Percentiles rank a stretch among this genome's conserved stretches.
These are phyloP conservation scores for Piper betle DNA, from an alignment of 164 flowering plant species.

Conservation along the genomic window DNA sequence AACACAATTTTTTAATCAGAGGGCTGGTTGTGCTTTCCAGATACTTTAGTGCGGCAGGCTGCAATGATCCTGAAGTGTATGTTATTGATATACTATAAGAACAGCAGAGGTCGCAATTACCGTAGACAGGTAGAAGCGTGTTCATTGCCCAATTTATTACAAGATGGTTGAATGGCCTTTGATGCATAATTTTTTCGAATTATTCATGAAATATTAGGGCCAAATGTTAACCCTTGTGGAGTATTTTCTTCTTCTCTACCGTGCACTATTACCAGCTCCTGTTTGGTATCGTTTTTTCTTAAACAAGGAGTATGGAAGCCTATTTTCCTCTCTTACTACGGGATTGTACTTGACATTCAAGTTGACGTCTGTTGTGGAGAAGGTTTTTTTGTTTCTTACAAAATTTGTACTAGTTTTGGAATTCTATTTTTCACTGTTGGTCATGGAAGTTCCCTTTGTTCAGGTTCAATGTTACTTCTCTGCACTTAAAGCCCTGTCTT, in stretches of 20 bases:
- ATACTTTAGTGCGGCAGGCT: conserved; percentile 87
- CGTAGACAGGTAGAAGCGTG: conserved; percentile 20
- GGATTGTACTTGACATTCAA: conserved; percentile 13
- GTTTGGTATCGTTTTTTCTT: conserved; percentile 83
- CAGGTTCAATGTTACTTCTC: conserved; percentile 83
- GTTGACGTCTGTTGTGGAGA: conserved; percentile 93
- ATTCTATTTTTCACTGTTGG: too few relatives aligned
- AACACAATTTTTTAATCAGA: too few relatives aligned
- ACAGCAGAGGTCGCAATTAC: conserved; percentile 4
- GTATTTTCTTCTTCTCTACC: conserved; percentile 74
- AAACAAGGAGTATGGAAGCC: too few relatives aligned
- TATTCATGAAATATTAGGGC: conserved; percentile 35
- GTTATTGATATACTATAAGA: conserved; percentile 75
- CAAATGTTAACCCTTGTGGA: conserved; percentile 94
- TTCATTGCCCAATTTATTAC: conserved; percentile 51
- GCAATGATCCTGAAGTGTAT: conserved; percentile 73
- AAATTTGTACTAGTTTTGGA: too few relatives aligned
- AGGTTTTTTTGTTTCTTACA: conserved; percentile 32
- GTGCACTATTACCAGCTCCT: conserved; percentile 93
- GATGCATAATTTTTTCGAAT: too few relatives aligned
- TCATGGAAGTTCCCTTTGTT: neutral
- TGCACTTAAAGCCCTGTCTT: conserved; percentile 80
- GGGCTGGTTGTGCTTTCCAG: conserved; percentile 26
- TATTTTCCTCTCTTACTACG: too few relatives aligned
- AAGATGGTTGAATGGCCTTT: too few relatives aligned